Conservation (phyloP, 164 flowering plant genomes). For the Annona squamosa region DNA sequence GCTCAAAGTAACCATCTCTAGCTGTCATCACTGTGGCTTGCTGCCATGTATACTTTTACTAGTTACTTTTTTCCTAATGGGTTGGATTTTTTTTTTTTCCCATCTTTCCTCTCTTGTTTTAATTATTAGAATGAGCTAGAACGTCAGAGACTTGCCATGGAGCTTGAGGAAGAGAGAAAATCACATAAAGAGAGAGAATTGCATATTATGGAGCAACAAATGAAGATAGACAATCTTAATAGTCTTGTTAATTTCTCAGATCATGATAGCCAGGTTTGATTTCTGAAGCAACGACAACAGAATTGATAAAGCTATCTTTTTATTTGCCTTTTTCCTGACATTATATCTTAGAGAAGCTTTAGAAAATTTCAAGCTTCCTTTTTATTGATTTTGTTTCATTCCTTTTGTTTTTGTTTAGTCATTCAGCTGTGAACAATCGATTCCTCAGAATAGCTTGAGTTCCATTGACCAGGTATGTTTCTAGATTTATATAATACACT, state of each 20-base stretch:
- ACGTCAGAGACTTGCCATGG: slow-evolving; percentile 76
- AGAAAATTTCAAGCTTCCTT: neutral
- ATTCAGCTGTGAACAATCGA: slow-evolving; percentile 3
- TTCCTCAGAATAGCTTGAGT: slow-evolving; percentile 9
- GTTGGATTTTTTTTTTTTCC: neutral
- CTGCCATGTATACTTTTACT: neutral
- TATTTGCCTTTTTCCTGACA: neutral
- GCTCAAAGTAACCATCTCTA: slow-evolving; percentile 54
- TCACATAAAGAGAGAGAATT: slow-evolving; percentile 63
- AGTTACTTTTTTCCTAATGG: neutral
- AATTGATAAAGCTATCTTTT: neutral
- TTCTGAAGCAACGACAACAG: neutral
- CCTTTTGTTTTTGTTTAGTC: slow-evolving; percentile 1
- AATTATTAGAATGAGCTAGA: slow-evolving; percentile 69
- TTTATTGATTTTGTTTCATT: neutral
- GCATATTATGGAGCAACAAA: slow-evolving; percentile 57
- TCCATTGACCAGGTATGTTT: slow-evolving; percentile 5
- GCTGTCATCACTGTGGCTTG: neutral
- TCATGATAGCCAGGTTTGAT: slow-evolving; percentile 44
- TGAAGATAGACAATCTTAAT: slow-evolving; percentile 52
- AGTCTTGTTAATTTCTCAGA: slow-evolving; percentile 44
- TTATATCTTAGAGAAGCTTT: neutral
- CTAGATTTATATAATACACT: neutral
- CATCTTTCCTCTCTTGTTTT: neutral
- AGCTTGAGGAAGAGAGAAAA: slow-evolving; percentile 87